These are phyloP conservation scores for Macaranga tanarius DNA, from an alignment of 441 rosid genomes.

Conservation along the genomic window DNA sequence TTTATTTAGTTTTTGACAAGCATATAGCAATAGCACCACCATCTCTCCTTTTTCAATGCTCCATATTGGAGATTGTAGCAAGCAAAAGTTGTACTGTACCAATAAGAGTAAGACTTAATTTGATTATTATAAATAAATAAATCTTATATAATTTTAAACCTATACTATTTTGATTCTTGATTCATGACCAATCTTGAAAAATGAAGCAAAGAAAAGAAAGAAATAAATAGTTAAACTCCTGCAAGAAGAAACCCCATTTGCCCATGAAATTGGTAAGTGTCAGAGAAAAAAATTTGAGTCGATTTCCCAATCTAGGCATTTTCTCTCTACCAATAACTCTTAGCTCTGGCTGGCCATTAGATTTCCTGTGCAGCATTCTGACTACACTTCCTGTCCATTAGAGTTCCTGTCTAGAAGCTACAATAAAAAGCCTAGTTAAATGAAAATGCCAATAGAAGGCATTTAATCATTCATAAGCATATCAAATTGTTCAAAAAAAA, in stretches of 20 bases:
- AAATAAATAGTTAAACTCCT: conserved; percentile 11
- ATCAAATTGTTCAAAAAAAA: background rate
- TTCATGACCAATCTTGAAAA: background rate
- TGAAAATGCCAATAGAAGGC: background rate
- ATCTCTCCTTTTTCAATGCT: conserved; percentile 11
- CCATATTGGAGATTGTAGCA: conserved; percentile 20
- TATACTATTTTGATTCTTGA: background rate
- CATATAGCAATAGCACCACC: background rate
- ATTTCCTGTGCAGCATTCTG: no score
- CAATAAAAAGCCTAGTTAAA: background rate
- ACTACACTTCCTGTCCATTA: no score
- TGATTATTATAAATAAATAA: no score
- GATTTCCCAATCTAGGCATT: conserved; percentile 52
- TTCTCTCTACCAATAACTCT: conserved; percentile 44
- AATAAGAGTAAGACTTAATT: background rate
- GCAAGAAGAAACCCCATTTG: conserved; percentile 16
- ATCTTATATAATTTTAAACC: no score
- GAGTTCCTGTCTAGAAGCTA: background rate
- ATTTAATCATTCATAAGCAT: background rate
- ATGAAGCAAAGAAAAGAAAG: background rate
- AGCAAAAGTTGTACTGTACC: background rate
- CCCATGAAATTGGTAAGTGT: conserved; percentile 27
- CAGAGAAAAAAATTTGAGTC: conserved; percentile 24
- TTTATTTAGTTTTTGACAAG: background rate
- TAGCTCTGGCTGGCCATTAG: no score